These are phyloP conservation scores for Penicillium coffeae DNA, from an alignment of 495 filamentous ascomycete species.

Conservation along the genomic window DNA sequence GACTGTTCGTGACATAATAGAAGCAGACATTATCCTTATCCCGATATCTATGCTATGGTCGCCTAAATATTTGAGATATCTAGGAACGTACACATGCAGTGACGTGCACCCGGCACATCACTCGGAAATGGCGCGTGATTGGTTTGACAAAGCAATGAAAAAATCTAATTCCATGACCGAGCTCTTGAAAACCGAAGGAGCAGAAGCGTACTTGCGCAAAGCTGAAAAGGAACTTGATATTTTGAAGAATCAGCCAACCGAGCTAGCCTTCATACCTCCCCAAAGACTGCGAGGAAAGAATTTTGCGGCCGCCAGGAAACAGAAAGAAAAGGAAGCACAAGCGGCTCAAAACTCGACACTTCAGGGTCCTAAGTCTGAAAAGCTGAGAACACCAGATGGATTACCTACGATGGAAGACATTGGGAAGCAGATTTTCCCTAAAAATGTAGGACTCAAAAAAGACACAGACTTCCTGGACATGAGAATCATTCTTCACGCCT, in stretches of 20 bases:
- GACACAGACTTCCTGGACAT: constrained; percentile 17
- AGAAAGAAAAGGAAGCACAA: neutral
- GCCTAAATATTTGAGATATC: constrained; percentile 42
- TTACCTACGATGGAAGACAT: too few species aligned
- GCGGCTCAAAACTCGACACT: too few species aligned
- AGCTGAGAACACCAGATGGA: too few species aligned
- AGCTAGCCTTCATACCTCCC: neutral
- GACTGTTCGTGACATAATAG: constrained; percentile 38
- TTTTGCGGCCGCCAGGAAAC: neutral
- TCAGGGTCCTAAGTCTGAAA: too few species aligned
- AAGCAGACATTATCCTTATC: constrained; percentile 56
- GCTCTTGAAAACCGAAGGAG: neutral
- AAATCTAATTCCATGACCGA: neutral
- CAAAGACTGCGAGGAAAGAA: neutral
- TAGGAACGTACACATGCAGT: constrained; percentile 51
- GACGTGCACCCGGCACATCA: constrained; percentile 16
- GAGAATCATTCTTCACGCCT: constrained; percentile 50
- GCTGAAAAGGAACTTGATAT: neutral
- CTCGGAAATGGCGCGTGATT: neutral
- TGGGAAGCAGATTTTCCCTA: neutral
- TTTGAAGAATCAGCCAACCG: neutral
- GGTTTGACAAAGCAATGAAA: neutral
- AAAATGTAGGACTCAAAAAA: neutral
- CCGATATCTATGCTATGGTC: constrained; percentile 44
- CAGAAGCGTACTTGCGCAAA: neutral